These are phyloP conservation scores for Cryptococcus sp. DNA, from an alignment of 1,284 basidiomycete genomes.

Conservation along the genomic window DNA sequence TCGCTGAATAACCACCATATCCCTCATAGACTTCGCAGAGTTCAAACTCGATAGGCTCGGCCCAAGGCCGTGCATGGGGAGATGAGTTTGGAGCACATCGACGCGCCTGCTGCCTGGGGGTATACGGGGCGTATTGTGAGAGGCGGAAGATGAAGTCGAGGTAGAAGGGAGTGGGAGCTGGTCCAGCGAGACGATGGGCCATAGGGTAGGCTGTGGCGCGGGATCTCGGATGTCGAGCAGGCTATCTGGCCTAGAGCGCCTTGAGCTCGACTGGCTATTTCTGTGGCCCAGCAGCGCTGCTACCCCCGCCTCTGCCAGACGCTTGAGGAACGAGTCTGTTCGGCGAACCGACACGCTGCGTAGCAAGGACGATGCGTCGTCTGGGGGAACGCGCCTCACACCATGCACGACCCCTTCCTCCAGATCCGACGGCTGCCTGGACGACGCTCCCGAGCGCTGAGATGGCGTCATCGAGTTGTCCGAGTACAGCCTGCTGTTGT, in stretches of 20 bases:
- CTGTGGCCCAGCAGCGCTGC: slow-evolving; percentile 13
- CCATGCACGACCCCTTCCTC: slow-evolving; percentile 32
- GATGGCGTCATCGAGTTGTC: slow-evolving; percentile 20
- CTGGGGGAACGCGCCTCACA: slow-evolving; percentile 1
- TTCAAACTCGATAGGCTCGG: slow-evolving; percentile 28
- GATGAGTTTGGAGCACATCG: slow-evolving; percentile 9
- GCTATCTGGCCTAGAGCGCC: background rate
- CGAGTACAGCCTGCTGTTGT: slow-evolving; percentile 4
- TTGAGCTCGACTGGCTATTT: slow-evolving; percentile 1
- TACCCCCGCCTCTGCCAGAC: slow-evolving; percentile 34
- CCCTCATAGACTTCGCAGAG: slow-evolving; percentile 36
- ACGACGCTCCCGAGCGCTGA: slow-evolving; percentile 16
- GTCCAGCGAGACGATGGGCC: slow-evolving; percentile 33
- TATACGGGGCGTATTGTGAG: background rate
- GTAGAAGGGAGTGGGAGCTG: background rate
- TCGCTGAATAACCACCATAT: slow-evolving; percentile 38
- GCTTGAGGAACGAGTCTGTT: slow-evolving; percentile 36
- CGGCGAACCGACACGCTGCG: slow-evolving; percentile 25
- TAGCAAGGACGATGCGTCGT: background rate
- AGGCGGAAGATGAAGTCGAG: background rate
- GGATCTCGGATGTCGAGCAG: slow-evolving; percentile 38
- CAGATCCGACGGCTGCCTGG: slow-evolving; percentile 17
- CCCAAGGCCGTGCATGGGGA: slow-evolving; percentile 44
- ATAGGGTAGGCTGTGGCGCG: slow-evolving; percentile 34
- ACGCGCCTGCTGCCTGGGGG: slow-evolving; percentile 14